Evolutionary conservation across 2,329 filamentous ascomycete genomes (phyloP), one percentile per base, ranked within the genome.

Genomic region (Monilinia fructigena): DNA sequence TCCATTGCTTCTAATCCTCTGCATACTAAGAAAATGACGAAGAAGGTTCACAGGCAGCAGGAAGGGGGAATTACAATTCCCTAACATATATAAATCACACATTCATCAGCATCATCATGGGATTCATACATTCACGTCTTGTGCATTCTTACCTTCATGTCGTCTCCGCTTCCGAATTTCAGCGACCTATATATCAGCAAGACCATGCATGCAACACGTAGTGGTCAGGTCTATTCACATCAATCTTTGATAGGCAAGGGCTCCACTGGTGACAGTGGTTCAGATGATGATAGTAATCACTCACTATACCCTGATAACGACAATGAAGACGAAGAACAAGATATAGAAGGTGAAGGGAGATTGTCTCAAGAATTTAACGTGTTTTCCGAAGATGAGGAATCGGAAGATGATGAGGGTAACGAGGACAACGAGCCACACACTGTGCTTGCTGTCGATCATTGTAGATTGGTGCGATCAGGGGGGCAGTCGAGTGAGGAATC

Each of bases 181-280:
- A 70, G 69, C 69, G 72, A 74, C 68, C 74, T 75, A 61, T 72
- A 73, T 14, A 69, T 76, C 55, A 63, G 68, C 16, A 67, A 69
- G 66, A 70, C 55, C 54, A 76, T 76, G 74, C 68, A 75, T 55
- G 62, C 70, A 42, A 67, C 71, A 63, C 67, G 70, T 55, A 66
- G 64, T 66, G 63, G 55, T 38, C 63, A 71, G 23, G 35, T 58
- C 60, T 50, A 56, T 55, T 53, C 66, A 11, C 58, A 62, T 53
- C 58, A 65, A 35, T 35, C 47, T 31, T 65, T 55, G n/a, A 74
- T 69, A 63, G 70, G 70, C 38, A 72, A 74, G 68, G 69, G 66
- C 63, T 62, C 53, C 42, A 53, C 40, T 18, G 67, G 68, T 23
- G 66, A 68, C 10, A 68, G 66, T 20, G 65, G 62, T 16, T 67